phyloP scores from a whole-genome alignment of 2,329 filamentous ascomycete species.

The Aschersonia sp. region DNA sequence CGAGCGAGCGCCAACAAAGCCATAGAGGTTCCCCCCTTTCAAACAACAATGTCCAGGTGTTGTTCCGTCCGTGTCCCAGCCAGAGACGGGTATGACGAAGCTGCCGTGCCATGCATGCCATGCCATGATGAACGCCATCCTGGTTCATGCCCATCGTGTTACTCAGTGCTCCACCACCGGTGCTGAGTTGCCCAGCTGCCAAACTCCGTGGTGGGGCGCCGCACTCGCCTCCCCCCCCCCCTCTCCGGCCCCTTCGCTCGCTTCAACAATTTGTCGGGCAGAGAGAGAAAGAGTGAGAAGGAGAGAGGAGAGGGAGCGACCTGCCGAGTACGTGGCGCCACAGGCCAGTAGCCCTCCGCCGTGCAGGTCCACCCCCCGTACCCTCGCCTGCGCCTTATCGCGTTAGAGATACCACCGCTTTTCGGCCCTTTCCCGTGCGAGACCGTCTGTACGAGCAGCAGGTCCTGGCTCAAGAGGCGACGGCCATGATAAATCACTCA shows the following conservation, averaged over 20 bases:
- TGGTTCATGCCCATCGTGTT: background rate
- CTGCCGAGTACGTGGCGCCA: no score
- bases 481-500: slow-evolving; percentile 6
- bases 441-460: background rate
- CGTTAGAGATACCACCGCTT: background rate
- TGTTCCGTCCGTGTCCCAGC: background rate
- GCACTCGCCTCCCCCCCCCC: background rate
- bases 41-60: background rate
- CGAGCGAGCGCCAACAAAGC: background rate
- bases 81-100: background rate
- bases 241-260: background rate
- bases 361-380: no score
- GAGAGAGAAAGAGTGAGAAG: no score
- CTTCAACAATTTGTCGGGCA: background rate
- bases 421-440: background rate
- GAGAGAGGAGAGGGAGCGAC: no score
- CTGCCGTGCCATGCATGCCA: no score
- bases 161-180: no score
- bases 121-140: background rate
- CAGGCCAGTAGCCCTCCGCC: no score
- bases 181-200: no score
- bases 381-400: background rate
- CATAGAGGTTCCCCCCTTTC: background rate
- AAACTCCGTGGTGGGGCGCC: no score
- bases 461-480: background rate